Base-by-base conservation (phyloP, 2,329 filamentous ascomycete genomes). In the Cucurbitaria berberidis region DNA sequence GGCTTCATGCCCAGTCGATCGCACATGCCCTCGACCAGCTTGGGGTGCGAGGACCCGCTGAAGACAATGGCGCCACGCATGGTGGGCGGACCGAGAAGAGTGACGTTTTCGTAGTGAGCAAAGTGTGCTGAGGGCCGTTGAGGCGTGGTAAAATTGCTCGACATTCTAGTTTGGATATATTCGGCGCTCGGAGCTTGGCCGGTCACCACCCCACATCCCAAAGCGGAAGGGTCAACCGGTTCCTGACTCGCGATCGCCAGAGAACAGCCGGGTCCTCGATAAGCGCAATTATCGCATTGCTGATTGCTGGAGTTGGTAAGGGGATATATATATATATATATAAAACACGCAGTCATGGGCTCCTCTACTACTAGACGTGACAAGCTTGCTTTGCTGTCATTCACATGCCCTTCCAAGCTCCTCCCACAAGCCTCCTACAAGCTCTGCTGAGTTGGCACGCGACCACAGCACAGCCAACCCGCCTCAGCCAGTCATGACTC, bases 21-120 rank as follows among this genome's bases (percentile, higher is more conserved):
- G 72, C 86, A 89, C 67, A 89, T 87, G 49, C 82, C 80, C 59
- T 88, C 84, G 64, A 86, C 82, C 45, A 89, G 81, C 55, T 76
- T 74, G 35, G 86, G 86, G 73, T 89, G 86, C 55, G 85, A 88
- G 49, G 81, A 84, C 62, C 86, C 86, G 48, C 83, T 83, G 73
- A 89, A 89, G 69, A 89, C 86, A 72, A 86, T 84, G 56, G 86
- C 84, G 66, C 85, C 83, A 63, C 86, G 82, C 86, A 88, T 88
- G 49, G 64, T 80, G 62, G 76, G 70, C 48, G 71, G 69, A 40
- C 70, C 72, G 55, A 73, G 67, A 32, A 71, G 53, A 21, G 61
- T 61, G 48, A 69, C 43, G 60, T 67, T 66, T 49, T 70, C 63
- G 58, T 64, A 65, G 56, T 67, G 63, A 51, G 64, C 52, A 53